phyloP scores from a whole-genome alignment of 345 rosid genomes.

The Melaleuca alternifolia region DNA sequence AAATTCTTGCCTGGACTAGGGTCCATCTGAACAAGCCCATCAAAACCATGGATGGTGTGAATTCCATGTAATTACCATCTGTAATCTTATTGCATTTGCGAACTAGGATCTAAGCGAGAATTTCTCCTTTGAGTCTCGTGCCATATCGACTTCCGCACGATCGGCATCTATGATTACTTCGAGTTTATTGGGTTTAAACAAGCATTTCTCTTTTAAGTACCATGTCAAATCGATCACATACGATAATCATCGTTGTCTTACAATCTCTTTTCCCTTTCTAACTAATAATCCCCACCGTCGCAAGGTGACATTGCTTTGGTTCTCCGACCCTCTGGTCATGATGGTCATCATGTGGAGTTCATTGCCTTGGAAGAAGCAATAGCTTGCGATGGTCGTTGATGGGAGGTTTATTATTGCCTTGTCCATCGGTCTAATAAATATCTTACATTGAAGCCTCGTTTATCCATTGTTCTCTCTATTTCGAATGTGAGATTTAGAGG shows the following conservation, averaged over 20 bases:
- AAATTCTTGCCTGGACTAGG: neutral
- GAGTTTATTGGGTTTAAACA: neutral
- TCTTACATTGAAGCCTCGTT: neutral
- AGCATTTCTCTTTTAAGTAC: neutral
- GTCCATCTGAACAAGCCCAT: neutral
- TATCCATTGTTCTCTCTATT: neutral
- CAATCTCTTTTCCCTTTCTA: rapidly evolving
- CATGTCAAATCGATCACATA: neutral
- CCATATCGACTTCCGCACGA: neutral
- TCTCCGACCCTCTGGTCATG: neutral
- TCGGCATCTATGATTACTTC: neutral
- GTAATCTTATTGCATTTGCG: neutral
- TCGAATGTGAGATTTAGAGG: neutral
- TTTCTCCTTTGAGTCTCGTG: neutral
- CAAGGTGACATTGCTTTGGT: neutral
- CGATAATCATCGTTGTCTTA: rapidly evolving
- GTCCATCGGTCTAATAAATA: too few species aligned
- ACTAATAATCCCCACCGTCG: neutral
- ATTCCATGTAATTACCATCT: neutral
- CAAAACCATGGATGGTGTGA: rapidly evolving
- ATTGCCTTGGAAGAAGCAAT: neutral
- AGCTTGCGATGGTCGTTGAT: rapidly evolving
- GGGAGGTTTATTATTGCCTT: neutral
- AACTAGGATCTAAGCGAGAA: neutral
- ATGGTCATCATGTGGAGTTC: neutral